Evolutionary conservation across 306 rosid species (phyloP).

Genomic region (Fragaria nilgerrensis): DNA sequence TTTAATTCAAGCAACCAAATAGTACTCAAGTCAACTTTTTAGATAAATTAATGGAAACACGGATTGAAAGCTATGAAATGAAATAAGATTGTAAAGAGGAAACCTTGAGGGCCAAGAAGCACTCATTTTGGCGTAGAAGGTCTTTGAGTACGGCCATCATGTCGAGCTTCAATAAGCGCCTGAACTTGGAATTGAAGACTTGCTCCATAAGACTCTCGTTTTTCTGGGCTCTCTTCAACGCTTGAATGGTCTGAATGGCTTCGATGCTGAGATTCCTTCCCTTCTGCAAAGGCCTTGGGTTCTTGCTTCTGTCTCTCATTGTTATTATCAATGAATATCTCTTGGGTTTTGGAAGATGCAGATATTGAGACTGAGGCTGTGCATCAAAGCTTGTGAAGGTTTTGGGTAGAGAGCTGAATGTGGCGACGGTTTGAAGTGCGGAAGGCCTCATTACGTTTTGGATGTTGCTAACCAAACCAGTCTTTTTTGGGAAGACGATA

Average conservation of each 20-base stretch:
- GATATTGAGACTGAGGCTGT: slow-evolving; percentile 2
- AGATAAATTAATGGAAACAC: neutral
- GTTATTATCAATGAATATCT: slow-evolving; percentile 23
- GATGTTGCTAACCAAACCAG: neutral
- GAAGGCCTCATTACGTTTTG: slow-evolving; percentile 5
- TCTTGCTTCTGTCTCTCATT: slow-evolving; percentile 49
- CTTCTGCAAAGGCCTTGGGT: slow-evolving; percentile 48
- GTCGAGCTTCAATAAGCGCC: slow-evolving; percentile 48
- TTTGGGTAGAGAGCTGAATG: slow-evolving; percentile 4
- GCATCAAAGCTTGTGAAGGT: neutral
- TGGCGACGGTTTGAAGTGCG: neutral
- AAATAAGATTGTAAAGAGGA: neutral
- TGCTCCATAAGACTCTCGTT: slow-evolving; percentile 18
- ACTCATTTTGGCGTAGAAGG: slow-evolving; percentile 53
- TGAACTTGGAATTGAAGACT: slow-evolving; percentile 36
- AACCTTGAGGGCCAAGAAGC: slow-evolving; percentile 57
- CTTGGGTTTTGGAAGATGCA: slow-evolving; percentile 2
- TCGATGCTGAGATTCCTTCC: slow-evolving; percentile 58
- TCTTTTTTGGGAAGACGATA: neutral
- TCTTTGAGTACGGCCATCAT: slow-evolving; percentile 51
- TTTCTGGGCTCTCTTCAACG: slow-evolving; percentile 40
- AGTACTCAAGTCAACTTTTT: neutral
- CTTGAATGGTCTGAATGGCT: slow-evolving; percentile 52
- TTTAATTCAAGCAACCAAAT: neutral
- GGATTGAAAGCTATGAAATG: neutral